phyloP scores from a whole-genome alignment of 2,329 filamentous ascomycete genomes.

The Aspergillus cejpii region DNA sequence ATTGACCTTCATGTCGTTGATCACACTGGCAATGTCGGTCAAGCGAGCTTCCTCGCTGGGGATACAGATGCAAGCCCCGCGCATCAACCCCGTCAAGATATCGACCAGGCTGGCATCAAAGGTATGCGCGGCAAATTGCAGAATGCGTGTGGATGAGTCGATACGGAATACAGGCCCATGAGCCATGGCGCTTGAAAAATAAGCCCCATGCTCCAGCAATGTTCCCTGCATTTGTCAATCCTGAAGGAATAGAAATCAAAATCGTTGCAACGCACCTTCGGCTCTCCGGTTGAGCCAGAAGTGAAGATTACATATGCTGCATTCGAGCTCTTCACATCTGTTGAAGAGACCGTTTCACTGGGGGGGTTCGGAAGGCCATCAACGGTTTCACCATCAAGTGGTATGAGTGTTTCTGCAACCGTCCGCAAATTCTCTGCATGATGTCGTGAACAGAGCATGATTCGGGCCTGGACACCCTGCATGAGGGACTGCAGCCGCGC shows the following conservation, averaged over 20 bases:
- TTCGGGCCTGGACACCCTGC: slow-evolving; percentile 27
- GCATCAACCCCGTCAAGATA: slow-evolving; percentile 48
- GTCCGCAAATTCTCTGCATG: slow-evolving; percentile 18
- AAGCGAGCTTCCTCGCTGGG: slow-evolving; percentile 47
- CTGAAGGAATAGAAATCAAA: neutral
- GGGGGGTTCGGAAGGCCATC: slow-evolving; percentile 17
- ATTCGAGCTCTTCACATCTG: slow-evolving; percentile 27
- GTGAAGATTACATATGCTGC: slow-evolving; percentile 55
- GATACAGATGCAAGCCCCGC: slow-evolving; percentile 55
- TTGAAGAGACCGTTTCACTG: slow-evolving; percentile 12
- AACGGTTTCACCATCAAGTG: slow-evolving; percentile 24
- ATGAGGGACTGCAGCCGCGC: slow-evolving; percentile 33
- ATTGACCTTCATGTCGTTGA: slow-evolving; percentile 49
- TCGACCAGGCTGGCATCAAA: slow-evolving; percentile 53
- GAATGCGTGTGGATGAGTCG: slow-evolving; percentile 48
- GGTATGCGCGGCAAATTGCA: slow-evolving; percentile 52
- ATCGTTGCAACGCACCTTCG: slow-evolving; percentile 37
- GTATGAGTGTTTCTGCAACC: slow-evolving; percentile 24
- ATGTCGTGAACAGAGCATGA: slow-evolving; percentile 31
- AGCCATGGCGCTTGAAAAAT: slow-evolving; percentile 50
- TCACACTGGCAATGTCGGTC: slow-evolving; percentile 45
- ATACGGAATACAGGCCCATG: slow-evolving; percentile 49
- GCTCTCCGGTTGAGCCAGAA: slow-evolving; percentile 50
- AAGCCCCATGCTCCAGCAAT: slow-evolving; percentile 56
- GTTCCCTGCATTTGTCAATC: slow-evolving; percentile 43